These are phyloP conservation scores for Myriosclerotinia curreyana DNA, from an alignment of 2,329 filamentous ascomycete species.

Conservation along the genomic window DNA sequence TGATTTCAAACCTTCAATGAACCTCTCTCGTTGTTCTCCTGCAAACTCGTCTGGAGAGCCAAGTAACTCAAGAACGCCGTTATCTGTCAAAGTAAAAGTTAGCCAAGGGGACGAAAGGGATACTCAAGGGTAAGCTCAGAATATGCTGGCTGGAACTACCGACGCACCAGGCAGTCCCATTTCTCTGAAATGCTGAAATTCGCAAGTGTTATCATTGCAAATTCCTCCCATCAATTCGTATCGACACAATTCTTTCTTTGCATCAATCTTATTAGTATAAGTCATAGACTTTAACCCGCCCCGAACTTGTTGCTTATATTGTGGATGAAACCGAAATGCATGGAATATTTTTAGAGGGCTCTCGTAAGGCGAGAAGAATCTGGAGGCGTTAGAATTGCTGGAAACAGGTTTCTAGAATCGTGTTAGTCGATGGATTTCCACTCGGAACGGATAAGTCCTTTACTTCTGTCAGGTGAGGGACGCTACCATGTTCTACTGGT, in stretches of 20 bases:
- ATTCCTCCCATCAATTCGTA: slow-evolving; percentile 66
- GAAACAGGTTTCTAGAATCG: slow-evolving; percentile 24
- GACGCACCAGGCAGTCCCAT: slow-evolving; percentile 74
- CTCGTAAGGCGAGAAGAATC: slow-evolving; percentile 62
- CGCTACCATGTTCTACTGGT: slow-evolving; percentile 24
- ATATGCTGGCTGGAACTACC: slow-evolving; percentile 33
- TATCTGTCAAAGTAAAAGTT: slow-evolving; percentile 53
- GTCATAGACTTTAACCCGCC: slow-evolving; percentile 86
- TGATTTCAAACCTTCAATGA: slow-evolving; percentile 58
- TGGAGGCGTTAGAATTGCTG: slow-evolving; percentile 21
- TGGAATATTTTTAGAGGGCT: slow-evolving; percentile 81
- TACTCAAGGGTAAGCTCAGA: slow-evolving; percentile 29
- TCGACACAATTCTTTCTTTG: slow-evolving; percentile 69
- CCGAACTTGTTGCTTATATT: slow-evolving; percentile 64
- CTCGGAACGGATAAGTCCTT: slow-evolving; percentile 25
- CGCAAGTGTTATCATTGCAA: slow-evolving; percentile 72
- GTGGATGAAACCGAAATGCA: slow-evolving; percentile 85
- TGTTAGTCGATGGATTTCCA: slow-evolving; percentile 30
- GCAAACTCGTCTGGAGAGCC: slow-evolving; percentile 64
- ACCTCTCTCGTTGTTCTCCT: slow-evolving; percentile 58
- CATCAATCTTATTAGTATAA: slow-evolving; percentile 87
- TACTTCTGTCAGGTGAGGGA: slow-evolving; percentile 33
- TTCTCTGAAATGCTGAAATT: slow-evolving; percentile 74
- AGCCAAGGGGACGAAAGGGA: slow-evolving; percentile 41
- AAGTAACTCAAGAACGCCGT: slow-evolving; percentile 69